Evolutionary conservation across 1,139 yeast genomes (phyloP), one percentile per base, ranked within the genome.

Genomic region (Suhomyces coccinellae): DNA sequence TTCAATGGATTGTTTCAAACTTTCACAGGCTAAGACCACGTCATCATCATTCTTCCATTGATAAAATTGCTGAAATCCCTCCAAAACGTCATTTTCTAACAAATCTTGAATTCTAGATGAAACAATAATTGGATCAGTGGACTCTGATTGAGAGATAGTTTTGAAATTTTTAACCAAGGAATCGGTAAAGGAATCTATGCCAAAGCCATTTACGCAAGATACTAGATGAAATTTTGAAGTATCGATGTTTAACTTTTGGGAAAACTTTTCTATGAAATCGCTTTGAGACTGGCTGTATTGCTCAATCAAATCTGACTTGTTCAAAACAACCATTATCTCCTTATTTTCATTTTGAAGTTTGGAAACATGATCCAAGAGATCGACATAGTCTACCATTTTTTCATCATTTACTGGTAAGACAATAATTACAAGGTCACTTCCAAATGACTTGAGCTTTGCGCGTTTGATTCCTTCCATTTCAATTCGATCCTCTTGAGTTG

Each of bases 381-480:
- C 66, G 0, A 61, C 59, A 20, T 55, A 46, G 17, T 59, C 61
- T 1, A 45, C 38, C 4, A 48, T 37, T 4, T 42, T 41, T 13
- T 26, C 51, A 29, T 43, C 61, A 22, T 62, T 55, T 4, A 68
- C 59, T 1, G 84, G 80, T 2, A 83, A 65, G 0, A 85, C 73
- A 1, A 83, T 67, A 14, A 83, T 48, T 1, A 80, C 82, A 39
- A 87, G 57, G 59, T 88, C 93, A 36, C 89, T 78, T n/a, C 67
- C 66, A 10, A 66, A 56, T 0, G 88, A 75, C 52, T 81, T 78
- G 24, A 63, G 61, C 48, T 79, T 82, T 0, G 98, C 96, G 43
- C 95, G 71, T 48, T 75, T 75, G 7, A 95, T 90, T 0, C 99
- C 99, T 61, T 90, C 88, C 8, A 65, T 65, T 59, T 93, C 99